phyloP scores from a whole-genome alignment of 352 stramenopile species.

The Phytophthora tentaculata region DNA sequence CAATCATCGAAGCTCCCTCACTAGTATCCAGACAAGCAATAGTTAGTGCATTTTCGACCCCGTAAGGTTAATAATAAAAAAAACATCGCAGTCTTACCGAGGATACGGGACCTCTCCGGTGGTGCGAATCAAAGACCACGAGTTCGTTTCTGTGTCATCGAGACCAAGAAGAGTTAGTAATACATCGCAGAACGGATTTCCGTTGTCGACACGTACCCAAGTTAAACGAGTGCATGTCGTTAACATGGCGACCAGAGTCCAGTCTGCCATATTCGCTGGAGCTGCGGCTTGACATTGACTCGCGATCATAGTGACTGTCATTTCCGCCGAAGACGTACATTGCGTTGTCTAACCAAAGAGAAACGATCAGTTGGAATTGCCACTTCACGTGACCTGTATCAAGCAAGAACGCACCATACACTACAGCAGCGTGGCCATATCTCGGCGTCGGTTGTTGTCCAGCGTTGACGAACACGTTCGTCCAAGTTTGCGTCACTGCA shows the following conservation, averaged over 20 bases:
- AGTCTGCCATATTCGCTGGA: constrained; percentile 93
- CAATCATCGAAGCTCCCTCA: constrained; percentile 90
- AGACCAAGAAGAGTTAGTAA: not conserved
- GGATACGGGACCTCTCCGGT: constrained; percentile 71
- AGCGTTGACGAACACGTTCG: constrained; percentile 69
- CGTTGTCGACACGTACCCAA: constrained; percentile 52
- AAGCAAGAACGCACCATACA: constrained; percentile 59
- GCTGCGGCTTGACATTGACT: constrained; percentile 75
- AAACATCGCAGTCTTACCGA: constrained; percentile 39
- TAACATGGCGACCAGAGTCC: constrained; percentile 84
- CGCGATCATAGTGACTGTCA: constrained; percentile 58
- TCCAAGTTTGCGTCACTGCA: constrained; percentile 86
- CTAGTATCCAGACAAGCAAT: constrained; percentile 31
- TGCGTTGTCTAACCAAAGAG: constrained; percentile 25
- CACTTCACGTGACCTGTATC: not conserved
- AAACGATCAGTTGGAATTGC: constrained; percentile 4
- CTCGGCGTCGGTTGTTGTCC: constrained; percentile 91
- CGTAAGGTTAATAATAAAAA: too few species aligned
- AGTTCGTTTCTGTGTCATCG: constrained; percentile 62
- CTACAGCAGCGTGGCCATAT: constrained; percentile 95
- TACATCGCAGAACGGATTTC: not conserved
- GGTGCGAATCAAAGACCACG: constrained; percentile 40
- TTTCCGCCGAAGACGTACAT: constrained; percentile 47
- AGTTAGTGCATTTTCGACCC: not conserved
- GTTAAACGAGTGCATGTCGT: constrained; percentile 98